Base-by-base conservation (phyloP, 2,329 filamentous ascomycete genomes). In the Alternaria metachromatica region DNA sequence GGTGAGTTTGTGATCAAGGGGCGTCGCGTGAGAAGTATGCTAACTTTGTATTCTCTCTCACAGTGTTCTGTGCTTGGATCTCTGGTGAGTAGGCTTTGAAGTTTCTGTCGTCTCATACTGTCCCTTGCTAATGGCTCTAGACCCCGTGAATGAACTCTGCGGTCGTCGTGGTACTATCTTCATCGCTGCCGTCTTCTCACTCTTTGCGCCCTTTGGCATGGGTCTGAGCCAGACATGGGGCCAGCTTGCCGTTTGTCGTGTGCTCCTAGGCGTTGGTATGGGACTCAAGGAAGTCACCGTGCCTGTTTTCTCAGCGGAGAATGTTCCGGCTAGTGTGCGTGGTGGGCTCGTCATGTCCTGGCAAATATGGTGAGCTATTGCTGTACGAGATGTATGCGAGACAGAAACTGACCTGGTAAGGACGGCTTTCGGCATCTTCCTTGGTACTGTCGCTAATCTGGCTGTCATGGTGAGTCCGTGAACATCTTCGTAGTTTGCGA, bases 301-400 rank as follows among this genome's bases (percentile, higher is more conserved):
- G 0, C 83, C 83, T 18, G 73, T 77, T 4, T 84, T 84, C 64
- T 81, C 82, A 0, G 83, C 83, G 1, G 84, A 86, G 67, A 82
- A 81, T 55, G 78, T 82, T 0, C 84, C 84, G 0, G 82, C 84
- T 1, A 80, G 76, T 4, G 84, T 86, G 37, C 80, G 84, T 59
- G 84, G 84, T 21, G 82, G 80, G 12, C 70, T 84, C 0, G 83
- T 83, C 23, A 84, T 84, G 81, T 76, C 74, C 33, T 84, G 82
- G 82, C 82, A 84, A 55, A 77, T 83, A 53, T 82, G 79, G 37
- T 41, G 37, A 41, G 37, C 2, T 41, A 10, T 18, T 1, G 1
- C 37, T 41, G 15, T 18, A 11, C 37, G n/a, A 18, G 1, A 41
- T 41, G n/a, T 2, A 7, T 41, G 9, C 1, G 37, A 41, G 9